Percentiles rank a stretch among this genome's conserved stretches.
Evolutionary conservation across 169 alveolate genomes (phyloP).

Genomic region (Plasmodium vivax): DNA sequence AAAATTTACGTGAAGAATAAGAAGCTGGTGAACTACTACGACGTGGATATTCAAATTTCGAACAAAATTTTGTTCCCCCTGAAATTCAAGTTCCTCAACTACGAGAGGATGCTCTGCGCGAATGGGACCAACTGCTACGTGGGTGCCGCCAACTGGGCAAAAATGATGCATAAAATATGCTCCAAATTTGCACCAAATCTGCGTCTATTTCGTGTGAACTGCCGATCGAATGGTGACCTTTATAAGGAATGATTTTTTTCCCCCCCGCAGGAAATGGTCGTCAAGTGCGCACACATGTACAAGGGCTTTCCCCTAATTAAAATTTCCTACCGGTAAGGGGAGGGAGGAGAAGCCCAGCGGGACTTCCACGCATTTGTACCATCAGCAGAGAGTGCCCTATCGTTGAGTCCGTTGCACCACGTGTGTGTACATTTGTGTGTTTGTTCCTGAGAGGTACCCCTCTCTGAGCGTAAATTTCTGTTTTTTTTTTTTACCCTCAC

Average conservation of each 20-base stretch:
- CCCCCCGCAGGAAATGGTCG: constrained; percentile 53
- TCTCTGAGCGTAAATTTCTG: background rate
- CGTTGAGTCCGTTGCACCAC: background rate
- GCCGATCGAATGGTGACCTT: background rate
- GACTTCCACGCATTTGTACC: background rate
- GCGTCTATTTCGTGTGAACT: background rate
- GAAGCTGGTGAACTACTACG: constrained; percentile 25
- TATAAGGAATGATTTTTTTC: no score
- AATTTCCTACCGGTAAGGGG: constrained; percentile 42
- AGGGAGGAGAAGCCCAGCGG: background rate
- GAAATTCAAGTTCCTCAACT: constrained; percentile 18
- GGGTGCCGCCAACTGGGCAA: background rate
- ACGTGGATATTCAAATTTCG: constrained; percentile 47
- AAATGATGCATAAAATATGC: background rate
- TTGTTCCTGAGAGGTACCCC: background rate
- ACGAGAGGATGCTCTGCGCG: constrained; percentile 29
- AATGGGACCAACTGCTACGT: constrained; percentile 39
- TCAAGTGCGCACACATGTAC: constrained; percentile 32
- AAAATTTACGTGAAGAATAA: constrained; percentile 42
- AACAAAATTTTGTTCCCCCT: constrained; percentile 51
- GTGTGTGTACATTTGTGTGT: background rate
- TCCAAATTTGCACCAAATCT: background rate
- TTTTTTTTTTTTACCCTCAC: background rate
- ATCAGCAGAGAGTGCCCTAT: background rate
- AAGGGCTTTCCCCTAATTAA: constrained; percentile 68